Conservation (phyloP, 1,139 yeast genomes). For the Candida sp. region DNA sequence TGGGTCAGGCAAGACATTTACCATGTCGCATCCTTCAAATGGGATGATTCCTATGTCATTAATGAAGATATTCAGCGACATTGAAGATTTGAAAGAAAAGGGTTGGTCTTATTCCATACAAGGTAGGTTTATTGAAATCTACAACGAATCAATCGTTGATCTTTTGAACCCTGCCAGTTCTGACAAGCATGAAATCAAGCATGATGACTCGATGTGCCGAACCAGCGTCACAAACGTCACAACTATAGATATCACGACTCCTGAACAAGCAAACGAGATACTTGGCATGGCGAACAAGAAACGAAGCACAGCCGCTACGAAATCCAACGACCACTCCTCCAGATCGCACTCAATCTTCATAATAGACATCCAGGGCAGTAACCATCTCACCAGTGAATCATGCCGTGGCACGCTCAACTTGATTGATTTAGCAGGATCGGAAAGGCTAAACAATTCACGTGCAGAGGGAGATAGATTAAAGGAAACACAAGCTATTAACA, state of each 20-base stretch:
- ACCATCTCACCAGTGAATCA: slow-evolving; percentile 44
- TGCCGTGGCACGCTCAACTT: slow-evolving; percentile 71
- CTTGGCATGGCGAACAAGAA: slow-evolving; percentile 60
- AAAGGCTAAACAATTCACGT: slow-evolving; percentile 76
- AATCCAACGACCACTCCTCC: slow-evolving; percentile 78
- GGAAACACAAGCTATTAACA: slow-evolving; percentile 92
- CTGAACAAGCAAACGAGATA: slow-evolving; percentile 53
- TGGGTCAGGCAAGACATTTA: slow-evolving; percentile 94
- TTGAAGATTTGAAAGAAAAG: slow-evolving; percentile 47
- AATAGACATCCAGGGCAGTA: slow-evolving; percentile 60
- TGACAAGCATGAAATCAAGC: slow-evolving; percentile 71
- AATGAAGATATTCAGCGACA: slow-evolving; percentile 68
- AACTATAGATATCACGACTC: slow-evolving; percentile 48
- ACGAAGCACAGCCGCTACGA: slow-evolving; percentile 84
- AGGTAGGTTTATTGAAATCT: slow-evolving; percentile 90
- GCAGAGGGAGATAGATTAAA: slow-evolving; percentile 80
- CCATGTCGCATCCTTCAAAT: slow-evolving; percentile 75
- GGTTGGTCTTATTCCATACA: slow-evolving; percentile 71
- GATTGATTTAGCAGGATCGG: slow-evolving; percentile 90
- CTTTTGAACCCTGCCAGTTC: slow-evolving; percentile 43
- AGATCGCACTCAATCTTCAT: slow-evolving; percentile 76
- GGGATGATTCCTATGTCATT: slow-evolving; percentile 90
- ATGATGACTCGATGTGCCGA: slow-evolving; percentile 54
- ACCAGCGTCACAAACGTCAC: slow-evolving; percentile 69
- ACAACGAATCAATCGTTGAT: slow-evolving; percentile 83